Percentiles rank a stretch among this genome's conserved stretches.
Conservation (phyloP, 2,329 filamentous ascomycete genomes). For the Xylariaceae sp. region DNA sequence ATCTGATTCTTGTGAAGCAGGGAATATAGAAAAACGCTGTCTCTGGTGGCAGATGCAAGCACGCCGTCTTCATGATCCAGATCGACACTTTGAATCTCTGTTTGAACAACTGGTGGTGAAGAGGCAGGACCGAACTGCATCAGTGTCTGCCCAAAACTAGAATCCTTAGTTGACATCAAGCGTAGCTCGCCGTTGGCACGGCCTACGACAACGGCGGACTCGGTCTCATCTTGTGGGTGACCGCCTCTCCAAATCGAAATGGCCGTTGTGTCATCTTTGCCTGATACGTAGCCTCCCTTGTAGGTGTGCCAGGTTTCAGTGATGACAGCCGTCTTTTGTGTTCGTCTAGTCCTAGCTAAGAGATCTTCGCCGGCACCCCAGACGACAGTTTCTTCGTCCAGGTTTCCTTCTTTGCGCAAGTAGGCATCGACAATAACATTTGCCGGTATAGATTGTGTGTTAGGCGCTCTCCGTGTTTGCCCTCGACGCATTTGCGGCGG, state of each 20-base stretch:
- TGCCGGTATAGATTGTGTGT: constrained; percentile 37
- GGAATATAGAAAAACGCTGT: constrained; percentile 33
- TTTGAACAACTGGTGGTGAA: constrained; percentile 15
- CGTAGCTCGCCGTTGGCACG: constrained; percentile 48
- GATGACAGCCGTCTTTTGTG: constrained; percentile 13
- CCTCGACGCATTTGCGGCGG: constrained; percentile 11
- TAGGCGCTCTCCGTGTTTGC: constrained; percentile 1
- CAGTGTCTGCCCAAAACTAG: constrained; percentile 29
- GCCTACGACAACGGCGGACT: constrained; percentile 40
- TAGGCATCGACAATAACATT: constrained; percentile 46
- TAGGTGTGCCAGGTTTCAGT: constrained; percentile 36
- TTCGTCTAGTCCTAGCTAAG: constrained; percentile 38
- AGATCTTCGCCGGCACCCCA: constrained; percentile 52
- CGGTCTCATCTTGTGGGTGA: constrained; percentile 14
- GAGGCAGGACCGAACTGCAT: constrained; percentile 18
- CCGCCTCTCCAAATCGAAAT: constrained; percentile 40
- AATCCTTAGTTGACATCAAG: constrained; percentile 38
- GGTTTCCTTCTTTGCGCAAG: constrained; percentile 30
- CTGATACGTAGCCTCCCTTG: constrained; percentile 41
- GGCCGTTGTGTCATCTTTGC: constrained; percentile 47
- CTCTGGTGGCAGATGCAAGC: constrained; percentile 34
- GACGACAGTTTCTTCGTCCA: constrained; percentile 42
- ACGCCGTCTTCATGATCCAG: constrained; percentile 23
- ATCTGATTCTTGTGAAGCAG: constrained; percentile 17
- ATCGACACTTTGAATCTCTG: constrained; percentile 36